Conservation (phyloP, 208 protist species). For the Porcisia deanei region DNA sequence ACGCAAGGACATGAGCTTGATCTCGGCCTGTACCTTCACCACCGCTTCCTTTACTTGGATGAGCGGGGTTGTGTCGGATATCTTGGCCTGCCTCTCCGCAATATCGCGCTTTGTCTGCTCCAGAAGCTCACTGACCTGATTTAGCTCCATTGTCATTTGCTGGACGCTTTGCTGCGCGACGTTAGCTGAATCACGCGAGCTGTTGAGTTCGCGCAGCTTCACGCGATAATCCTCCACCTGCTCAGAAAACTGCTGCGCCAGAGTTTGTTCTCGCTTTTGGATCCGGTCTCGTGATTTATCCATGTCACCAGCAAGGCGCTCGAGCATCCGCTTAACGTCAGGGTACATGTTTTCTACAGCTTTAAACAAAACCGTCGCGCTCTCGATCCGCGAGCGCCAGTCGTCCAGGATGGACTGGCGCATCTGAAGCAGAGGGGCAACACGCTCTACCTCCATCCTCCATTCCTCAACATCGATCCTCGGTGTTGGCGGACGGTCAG, state of each 20-base stretch:
- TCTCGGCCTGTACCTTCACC: slow-evolving; percentile 82
- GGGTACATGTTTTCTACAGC: slow-evolving; percentile 92
- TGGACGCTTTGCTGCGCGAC: slow-evolving; percentile 84
- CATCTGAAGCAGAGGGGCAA: slow-evolving; percentile 82
- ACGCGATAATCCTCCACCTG: slow-evolving; percentile 89
- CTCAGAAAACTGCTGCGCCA: slow-evolving; percentile 90
- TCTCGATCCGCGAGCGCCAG: slow-evolving; percentile 87
- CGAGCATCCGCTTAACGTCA: slow-evolving; percentile 85
- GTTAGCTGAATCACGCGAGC: slow-evolving; percentile 73
- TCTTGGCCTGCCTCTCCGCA: slow-evolving; percentile 84
- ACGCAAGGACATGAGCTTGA: slow-evolving; percentile 89
- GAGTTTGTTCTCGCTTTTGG: slow-evolving; percentile 88
- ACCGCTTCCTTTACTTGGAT: slow-evolving; percentile 91
- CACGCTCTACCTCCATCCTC: slow-evolving; percentile 89
- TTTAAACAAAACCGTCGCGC: slow-evolving; percentile 76
- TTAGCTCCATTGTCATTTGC: slow-evolving; percentile 87
- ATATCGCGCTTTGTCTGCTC: slow-evolving; percentile 89
- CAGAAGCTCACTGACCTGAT: slow-evolving; percentile 83
- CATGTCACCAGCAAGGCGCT: slow-evolving; percentile 80
- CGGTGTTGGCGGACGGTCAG: slow-evolving; percentile 25
- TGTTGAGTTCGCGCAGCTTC: slow-evolving; percentile 86
- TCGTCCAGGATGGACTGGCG: slow-evolving; percentile 60
- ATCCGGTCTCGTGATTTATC: slow-evolving; percentile 87
- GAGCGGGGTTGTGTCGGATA: slow-evolving; percentile 87
- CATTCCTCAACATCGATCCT: slow-evolving; percentile 84